A percentile compares a stretch with the other conserved stretches of the same genome.
These are phyloP conservation scores for Wallacemonas sp. DNA, from an alignment of 208 protist species.

Conservation along the genomic window DNA sequence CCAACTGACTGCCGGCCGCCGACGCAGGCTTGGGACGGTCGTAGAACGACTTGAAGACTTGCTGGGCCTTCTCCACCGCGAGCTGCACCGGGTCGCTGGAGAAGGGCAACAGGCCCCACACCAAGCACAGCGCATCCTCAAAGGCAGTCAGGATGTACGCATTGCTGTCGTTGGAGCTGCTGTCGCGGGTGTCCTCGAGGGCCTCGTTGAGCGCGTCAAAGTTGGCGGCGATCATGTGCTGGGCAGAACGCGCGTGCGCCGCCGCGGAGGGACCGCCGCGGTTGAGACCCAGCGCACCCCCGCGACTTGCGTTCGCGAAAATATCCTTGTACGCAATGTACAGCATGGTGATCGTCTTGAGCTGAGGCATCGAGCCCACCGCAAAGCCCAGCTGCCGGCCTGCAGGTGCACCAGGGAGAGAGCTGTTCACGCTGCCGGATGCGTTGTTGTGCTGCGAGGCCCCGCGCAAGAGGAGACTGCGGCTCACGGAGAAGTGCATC, in stretches of 20 bases:
- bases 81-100: slow-evolving; percentile 53
- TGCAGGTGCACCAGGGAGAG: background rate
- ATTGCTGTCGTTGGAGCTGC: slow-evolving; percentile 28
- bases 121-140: slow-evolving; percentile 52
- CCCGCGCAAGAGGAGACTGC: slow-evolving; percentile 1
- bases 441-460: background rate
- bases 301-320: slow-evolving; percentile 6
- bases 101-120: slow-evolving; percentile 67
- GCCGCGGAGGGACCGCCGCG: slow-evolving; percentile 9
- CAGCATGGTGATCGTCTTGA: slow-evolving; percentile 67
- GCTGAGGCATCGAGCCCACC: slow-evolving; percentile 28
- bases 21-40: slow-evolving; percentile 36
- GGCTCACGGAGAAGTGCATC: slow-evolving; percentile 9
- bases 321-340: slow-evolving; percentile 67
- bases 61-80: slow-evolving; percentile 51
- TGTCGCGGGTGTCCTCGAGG: slow-evolving; percentile 34
- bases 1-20: slow-evolving; percentile 15
- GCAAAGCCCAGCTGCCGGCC: slow-evolving; percentile 3
- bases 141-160: slow-evolving; percentile 57
- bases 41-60: slow-evolving; percentile 42
- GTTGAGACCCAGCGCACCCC: background rate
- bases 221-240: slow-evolving; percentile 28
- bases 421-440: background rate
- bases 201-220: slow-evolving; percentile 54
- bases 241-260: slow-evolving; percentile 11